A percentile compares a stretch with the other conserved stretches of the same genome.
These are phyloP conservation scores for Martiniozyma asiatica DNA, from an alignment of 1,139 yeast genomes.

Conservation along the genomic window DNA sequence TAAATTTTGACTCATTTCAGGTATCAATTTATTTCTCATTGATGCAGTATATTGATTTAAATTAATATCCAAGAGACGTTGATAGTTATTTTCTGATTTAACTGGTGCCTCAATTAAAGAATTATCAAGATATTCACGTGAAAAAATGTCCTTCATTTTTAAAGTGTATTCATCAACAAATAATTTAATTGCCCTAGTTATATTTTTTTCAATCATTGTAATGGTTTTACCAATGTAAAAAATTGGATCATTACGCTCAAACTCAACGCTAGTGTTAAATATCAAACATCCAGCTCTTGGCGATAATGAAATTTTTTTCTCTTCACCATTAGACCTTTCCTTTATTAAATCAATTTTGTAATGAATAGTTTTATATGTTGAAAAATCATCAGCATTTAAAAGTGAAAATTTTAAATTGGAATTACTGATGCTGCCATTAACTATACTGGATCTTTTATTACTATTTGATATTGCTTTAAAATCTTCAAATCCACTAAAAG, in stretches of 20 bases:
- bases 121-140: constrained; percentile 13
- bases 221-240: constrained; percentile 16
- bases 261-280: constrained; percentile 15
- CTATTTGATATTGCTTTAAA: too few species aligned
- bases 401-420: too few species aligned
- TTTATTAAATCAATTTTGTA: constrained; percentile 13
- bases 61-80: constrained; percentile 13
- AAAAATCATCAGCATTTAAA: constrained; percentile 26
- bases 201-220: constrained; percentile 14
- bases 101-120: constrained; percentile 16
- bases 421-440: too few species aligned
- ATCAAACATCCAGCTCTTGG: constrained; percentile 20
- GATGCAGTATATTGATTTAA: constrained; percentile 15
- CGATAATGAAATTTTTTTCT: constrained; percentile 14
- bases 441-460: too few species aligned
- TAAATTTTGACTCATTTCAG: constrained; percentile 18
- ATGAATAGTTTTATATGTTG: constrained; percentile 13
- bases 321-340: constrained; percentile 19
- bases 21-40: constrained; percentile 15
- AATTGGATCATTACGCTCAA: constrained; percentile 19
- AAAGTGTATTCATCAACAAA: constrained; percentile 17
- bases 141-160: constrained; percentile 17
- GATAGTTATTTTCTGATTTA: constrained; percentile 11
- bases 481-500: constrained; percentile 26
- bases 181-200: constrained; percentile 17